Conservation (phyloP, 495 filamentous ascomycete genomes). For the Trichoderma reesei region DNA sequence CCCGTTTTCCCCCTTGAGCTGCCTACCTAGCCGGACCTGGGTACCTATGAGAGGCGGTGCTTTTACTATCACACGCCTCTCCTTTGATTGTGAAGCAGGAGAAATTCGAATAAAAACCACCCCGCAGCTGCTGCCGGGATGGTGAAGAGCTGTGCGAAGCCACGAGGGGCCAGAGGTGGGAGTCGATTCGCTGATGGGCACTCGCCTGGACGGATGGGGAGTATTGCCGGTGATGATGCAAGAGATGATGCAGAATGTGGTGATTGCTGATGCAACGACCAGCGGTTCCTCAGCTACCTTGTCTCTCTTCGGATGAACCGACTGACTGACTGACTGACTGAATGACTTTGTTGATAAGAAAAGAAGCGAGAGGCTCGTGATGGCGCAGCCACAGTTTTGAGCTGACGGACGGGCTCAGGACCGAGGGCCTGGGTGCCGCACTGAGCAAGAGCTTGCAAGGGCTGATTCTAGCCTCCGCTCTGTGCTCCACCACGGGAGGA, state of each 20-base stretch:
- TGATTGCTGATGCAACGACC: no score
- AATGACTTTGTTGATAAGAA: background rate
- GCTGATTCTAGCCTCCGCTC: background rate
- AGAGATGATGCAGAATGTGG: background rate
- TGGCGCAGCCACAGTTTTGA: background rate
- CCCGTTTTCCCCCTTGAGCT: no score
- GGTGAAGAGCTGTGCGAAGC: background rate
- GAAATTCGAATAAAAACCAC: background rate
- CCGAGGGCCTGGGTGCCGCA: conserved; percentile 2
- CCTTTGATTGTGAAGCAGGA: no score
- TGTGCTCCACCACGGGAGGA: background rate
- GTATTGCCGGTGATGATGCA: background rate
- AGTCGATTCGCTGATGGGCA: conserved; percentile 3
- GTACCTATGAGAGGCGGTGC: no score
- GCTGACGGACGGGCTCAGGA: background rate
- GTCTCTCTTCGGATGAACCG: no score
- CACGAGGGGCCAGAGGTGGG: background rate
- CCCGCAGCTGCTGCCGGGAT: background rate
- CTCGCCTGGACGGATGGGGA: background rate
- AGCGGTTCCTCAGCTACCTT: no score
- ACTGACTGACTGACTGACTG: no score
- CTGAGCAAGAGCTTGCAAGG: background rate
- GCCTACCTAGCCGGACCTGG: no score
- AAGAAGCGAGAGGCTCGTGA: background rate
- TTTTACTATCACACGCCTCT: no score